A percentile compares a stretch with the other conserved stretches of the same genome.
Conservation (phyloP, 345 rosid species). For the Heritiera fomes region DNA sequence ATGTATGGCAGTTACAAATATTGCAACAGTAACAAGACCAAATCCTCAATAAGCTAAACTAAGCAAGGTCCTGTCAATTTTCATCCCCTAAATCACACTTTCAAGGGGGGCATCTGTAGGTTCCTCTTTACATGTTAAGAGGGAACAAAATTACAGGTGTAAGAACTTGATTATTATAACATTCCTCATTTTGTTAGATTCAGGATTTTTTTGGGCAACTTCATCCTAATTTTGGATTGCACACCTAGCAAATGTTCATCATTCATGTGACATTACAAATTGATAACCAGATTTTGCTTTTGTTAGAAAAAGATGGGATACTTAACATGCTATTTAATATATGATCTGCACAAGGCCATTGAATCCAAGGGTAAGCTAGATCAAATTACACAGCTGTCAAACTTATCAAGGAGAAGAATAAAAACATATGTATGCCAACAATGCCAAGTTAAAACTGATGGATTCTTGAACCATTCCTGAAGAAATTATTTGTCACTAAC, state of each 20-base stretch:
- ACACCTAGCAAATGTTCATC: neutral
- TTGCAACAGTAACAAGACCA: neutral
- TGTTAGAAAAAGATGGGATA: neutral
- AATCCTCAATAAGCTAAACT: neutral
- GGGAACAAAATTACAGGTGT: neutral
- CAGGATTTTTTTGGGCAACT: neutral
- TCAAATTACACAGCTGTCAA: neutral
- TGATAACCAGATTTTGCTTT: neutral
- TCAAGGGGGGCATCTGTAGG: neutral
- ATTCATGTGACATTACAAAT: neutral
- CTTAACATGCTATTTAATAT: neutral
- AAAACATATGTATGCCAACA: neutral
- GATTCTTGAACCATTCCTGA: neutral
- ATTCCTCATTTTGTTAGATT: neutral
- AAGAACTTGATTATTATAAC: neutral
- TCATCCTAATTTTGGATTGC: neutral
- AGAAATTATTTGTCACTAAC: neutral
- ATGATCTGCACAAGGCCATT: neutral
- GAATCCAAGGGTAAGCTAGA: neutral
- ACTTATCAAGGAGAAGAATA: neutral
- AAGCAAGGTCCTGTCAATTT: neutral
- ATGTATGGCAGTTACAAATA: neutral
- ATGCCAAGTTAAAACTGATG: neutral
- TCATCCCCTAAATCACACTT: slow-evolving; percentile 5
- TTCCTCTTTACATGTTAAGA: neutral